Conservation (phyloP, 345 rosid species). For the Eucalyptus fibrosa region DNA sequence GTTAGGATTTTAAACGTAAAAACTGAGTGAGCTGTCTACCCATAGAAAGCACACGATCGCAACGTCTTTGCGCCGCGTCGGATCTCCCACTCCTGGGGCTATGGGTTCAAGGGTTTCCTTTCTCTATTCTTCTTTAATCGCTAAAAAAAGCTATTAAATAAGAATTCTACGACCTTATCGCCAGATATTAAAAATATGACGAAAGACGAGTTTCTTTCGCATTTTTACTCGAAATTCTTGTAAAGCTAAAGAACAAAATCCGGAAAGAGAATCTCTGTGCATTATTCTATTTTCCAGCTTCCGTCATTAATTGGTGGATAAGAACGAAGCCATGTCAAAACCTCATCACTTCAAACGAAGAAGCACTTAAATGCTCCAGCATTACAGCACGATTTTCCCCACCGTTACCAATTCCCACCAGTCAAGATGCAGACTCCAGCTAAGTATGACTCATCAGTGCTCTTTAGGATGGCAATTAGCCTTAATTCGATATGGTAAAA, state of each 20-base stretch:
- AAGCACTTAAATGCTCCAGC: not conserved
- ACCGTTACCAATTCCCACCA: not conserved
- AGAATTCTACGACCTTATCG: not conserved
- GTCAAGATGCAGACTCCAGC: not conserved
- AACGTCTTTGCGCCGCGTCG: not conserved
- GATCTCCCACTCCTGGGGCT: not conserved
- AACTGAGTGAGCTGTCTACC: not conserved
- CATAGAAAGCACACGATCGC: not conserved
- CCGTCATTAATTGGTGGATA: not conserved
- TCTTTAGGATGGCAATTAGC: not conserved
- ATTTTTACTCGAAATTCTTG: not conserved
- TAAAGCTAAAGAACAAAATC: not conserved
- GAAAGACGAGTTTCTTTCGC: not conserved
- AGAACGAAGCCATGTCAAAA: not conserved
- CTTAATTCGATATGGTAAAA: not conserved
- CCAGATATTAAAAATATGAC: not conserved
- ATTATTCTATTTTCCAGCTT: not conserved
- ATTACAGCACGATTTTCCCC: not conserved
- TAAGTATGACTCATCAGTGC: not conserved
- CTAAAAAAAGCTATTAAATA: not conserved
- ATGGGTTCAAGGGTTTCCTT: not conserved
- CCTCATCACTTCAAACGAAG: not conserved
- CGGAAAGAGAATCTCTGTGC: not conserved
- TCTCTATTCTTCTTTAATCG: not conserved
- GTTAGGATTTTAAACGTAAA: not conserved